Percentiles rank a stretch among this genome's conserved stretches.
phyloP scores from a whole-genome alignment of 2,329 filamentous ascomycete genomes.

The Hymenoscyphus infarciens region DNA sequence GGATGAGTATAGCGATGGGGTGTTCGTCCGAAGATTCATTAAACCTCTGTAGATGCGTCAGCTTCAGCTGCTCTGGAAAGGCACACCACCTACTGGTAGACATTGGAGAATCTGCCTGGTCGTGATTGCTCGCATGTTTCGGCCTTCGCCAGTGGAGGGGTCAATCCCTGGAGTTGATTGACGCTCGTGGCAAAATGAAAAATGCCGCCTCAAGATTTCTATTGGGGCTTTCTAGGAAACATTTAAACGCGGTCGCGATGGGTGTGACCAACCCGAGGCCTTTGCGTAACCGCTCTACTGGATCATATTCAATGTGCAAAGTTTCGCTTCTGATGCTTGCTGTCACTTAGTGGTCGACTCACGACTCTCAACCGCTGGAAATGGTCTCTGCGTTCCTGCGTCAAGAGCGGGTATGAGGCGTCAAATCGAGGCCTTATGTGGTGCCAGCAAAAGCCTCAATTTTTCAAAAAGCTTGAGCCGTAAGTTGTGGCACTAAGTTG shows the following conservation, averaged over 20 bases:
- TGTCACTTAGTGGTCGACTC: background rate
- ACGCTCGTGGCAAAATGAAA: background rate
- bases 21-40: background rate
- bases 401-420: background rate
- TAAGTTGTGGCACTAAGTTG: background rate
- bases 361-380: background rate
- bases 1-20: background rate
- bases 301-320: background rate
- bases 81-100: background rate
- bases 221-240: background rate
- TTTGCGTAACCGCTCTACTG: background rate
- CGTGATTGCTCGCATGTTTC: slow-evolving; percentile 2
- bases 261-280: background rate
- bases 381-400: background rate
- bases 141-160: background rate
- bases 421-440: background rate
- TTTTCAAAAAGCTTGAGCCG: background rate
- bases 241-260: background rate
- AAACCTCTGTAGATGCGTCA: background rate
- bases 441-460: background rate
- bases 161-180: background rate
- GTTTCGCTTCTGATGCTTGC: too few species aligned
- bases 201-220: background rate
- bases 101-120: background rate
- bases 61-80: background rate